These are phyloP conservation scores for Vigna hirtella DNA, from an alignment of 306 rosid species.

Conservation along the genomic window DNA sequence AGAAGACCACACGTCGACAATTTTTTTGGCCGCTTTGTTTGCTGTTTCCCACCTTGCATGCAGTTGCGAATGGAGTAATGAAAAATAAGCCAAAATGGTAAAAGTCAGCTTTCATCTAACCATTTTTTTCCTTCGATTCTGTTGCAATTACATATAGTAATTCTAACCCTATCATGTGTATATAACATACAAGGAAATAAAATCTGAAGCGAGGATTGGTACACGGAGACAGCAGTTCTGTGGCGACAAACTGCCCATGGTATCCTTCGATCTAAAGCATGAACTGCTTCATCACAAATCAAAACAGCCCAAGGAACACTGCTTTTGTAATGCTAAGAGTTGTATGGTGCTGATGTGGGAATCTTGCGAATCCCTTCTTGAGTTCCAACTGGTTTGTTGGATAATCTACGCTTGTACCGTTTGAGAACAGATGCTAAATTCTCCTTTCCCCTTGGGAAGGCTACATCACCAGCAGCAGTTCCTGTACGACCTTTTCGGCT, in stretches of 20 bases:
- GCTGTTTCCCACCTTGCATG: slow-evolving; percentile 15
- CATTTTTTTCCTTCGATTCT: slow-evolving; percentile 54
- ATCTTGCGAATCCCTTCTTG: slow-evolving; percentile 67
- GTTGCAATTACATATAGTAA: slow-evolving; percentile 63
- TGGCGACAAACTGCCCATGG: neutral
- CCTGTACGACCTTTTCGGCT: slow-evolving; percentile 89
- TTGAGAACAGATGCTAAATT: slow-evolving; percentile 92
- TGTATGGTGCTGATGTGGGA: slow-evolving; percentile 55
- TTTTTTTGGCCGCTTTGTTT: neutral
- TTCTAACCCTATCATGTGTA: slow-evolving; percentile 57
- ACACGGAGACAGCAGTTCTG: slow-evolving; percentile 46
- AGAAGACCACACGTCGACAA: neutral
- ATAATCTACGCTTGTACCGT: slow-evolving; percentile 85
- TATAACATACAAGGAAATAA: slow-evolving; percentile 62
- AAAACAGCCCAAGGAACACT: slow-evolving; percentile 35
- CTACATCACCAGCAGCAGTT: slow-evolving; percentile 96
- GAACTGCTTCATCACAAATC: slow-evolving; percentile 46
- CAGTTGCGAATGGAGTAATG: slow-evolving; percentile 36
- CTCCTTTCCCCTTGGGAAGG: slow-evolving; percentile 93
- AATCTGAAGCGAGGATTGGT: slow-evolving; percentile 58
- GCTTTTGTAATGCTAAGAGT: slow-evolving; percentile 47
- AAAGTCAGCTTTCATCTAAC: slow-evolving; percentile 48
- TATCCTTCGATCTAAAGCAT: slow-evolving; percentile 41
- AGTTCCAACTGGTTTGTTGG: slow-evolving; percentile 62
- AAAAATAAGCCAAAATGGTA: slow-evolving; percentile 39